These are phyloP conservation scores for Jimgerdemannia flammicorona DNA, from an alignment of 192 early-diverging fungal genomes.

Conservation along the genomic window DNA sequence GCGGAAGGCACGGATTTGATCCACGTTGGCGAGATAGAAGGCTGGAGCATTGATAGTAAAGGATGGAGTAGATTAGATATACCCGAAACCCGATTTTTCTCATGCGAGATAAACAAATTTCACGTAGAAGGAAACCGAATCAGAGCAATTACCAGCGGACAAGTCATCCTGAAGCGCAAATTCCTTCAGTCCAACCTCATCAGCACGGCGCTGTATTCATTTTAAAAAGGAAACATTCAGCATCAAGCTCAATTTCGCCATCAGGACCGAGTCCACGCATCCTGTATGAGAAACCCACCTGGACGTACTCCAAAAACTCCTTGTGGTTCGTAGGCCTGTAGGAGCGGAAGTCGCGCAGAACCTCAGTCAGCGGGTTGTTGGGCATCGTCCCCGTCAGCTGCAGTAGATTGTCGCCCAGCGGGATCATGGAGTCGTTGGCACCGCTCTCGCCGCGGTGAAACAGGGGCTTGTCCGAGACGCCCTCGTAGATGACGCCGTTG, in stretches of 20 bases:
- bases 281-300: slow-evolving; percentile 10
- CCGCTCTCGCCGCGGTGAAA: slow-evolving; percentile 81
- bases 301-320: slow-evolving; percentile 71
- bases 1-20: slow-evolving; percentile 81
- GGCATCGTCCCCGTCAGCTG: slow-evolving; percentile 79
- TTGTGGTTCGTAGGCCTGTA: slow-evolving; percentile 81
- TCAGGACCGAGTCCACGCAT: slow-evolving; percentile 23
- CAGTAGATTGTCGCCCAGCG: slow-evolving; percentile 82
- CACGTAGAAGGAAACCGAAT: neutral
- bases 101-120: neutral
- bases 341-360: slow-evolving; percentile 68
- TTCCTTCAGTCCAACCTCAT: slow-evolving; percentile 42
- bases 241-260: slow-evolving; percentile 25
- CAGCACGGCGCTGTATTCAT: slow-evolving; percentile 24
- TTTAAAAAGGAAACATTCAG: neutral
- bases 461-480: slow-evolving; percentile 48
- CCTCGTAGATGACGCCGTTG: slow-evolving; percentile 85
- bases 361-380: slow-evolving; percentile 73
- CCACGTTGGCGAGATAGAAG: slow-evolving; percentile 72
- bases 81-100: slow-evolving; percentile 8
- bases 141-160: slow-evolving; percentile 37
- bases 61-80: slow-evolving; percentile 1
- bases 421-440: slow-evolving; percentile 84
- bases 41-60: slow-evolving; percentile 19
- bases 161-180: slow-evolving; percentile 62